Evolutionary conservation across 2,329 filamentous ascomycete species (phyloP).

Genomic region (Myriosclerotinia scirpicola): DNA sequence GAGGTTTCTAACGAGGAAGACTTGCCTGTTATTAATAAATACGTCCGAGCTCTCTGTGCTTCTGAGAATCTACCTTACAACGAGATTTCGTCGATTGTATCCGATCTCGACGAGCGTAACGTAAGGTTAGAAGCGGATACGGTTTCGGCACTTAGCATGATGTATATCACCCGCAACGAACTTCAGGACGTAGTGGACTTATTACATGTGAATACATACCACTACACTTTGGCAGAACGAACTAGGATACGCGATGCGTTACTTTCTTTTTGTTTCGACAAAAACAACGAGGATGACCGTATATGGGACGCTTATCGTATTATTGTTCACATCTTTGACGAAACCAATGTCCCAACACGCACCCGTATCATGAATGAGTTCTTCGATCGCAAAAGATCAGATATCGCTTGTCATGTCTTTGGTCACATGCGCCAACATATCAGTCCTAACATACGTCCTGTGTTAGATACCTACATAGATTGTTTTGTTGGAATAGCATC

Average conservation of each 20-base stretch:
- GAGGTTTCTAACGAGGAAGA: conserved; percentile 57
- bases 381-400: conserved; percentile 72
- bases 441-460: conserved; percentile 63
- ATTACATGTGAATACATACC: conserved; percentile 70
- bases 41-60: conserved; percentile 67
- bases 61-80: conserved; percentile 63
- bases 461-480: conserved; percentile 69
- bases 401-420: conserved; percentile 86
- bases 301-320: conserved; percentile 67
- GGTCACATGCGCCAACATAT: conserved; percentile 87
- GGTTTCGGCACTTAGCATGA: conserved; percentile 67
- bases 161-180: conserved; percentile 75
- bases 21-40: conserved; percentile 64
- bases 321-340: conserved; percentile 63
- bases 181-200: conserved; percentile 78
- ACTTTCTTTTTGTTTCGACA: conserved; percentile 65
- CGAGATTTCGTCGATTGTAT: conserved; percentile 69
- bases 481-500: conserved; percentile 74
- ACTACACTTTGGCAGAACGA: conserved; percentile 70
- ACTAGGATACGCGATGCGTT: conserved; percentile 65
- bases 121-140: conserved; percentile 72
- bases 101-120: conserved; percentile 69
- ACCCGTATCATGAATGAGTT: conserved; percentile 78
- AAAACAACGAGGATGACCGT: conserved; percentile 59
- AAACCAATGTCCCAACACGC: conserved; percentile 64